Conservation (phyloP, 345 rosid genomes). For the Boechera stricta region DNA sequence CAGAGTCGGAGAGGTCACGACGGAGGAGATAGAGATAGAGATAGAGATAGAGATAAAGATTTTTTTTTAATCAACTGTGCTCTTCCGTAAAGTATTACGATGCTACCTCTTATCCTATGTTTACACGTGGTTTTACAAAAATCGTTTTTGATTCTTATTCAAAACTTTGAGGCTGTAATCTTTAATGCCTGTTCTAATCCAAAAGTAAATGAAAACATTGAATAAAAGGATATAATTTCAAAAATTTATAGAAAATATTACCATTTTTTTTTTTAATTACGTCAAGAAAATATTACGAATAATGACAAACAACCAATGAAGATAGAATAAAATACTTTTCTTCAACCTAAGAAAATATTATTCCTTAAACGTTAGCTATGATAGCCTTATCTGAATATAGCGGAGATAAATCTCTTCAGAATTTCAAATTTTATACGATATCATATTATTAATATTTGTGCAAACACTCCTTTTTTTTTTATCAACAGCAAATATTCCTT, state of each 20-base stretch:
- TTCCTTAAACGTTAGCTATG: too few species aligned
- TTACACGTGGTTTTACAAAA: constrained; percentile 34
- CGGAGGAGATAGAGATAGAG: constrained; percentile 21
- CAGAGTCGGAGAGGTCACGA: constrained; percentile 42
- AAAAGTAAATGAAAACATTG: background rate
- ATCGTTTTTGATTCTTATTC: background rate
- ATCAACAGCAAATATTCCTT: too few species aligned
- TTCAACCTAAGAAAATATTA: too few species aligned
- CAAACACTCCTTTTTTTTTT: too few species aligned
- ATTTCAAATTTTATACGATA: too few species aligned
- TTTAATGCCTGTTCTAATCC: constrained; percentile 4
- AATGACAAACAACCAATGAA: too few species aligned
- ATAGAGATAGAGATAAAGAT: background rate
- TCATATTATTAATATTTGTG: too few species aligned
- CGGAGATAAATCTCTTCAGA: too few species aligned
- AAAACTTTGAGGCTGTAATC: background rate
- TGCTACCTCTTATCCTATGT: background rate
- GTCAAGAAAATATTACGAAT: too few species aligned
- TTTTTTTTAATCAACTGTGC: background rate
- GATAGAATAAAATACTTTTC: too few species aligned
- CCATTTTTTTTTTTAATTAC: too few species aligned
- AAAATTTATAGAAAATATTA: background rate
- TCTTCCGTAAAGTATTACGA: constrained; percentile 17
- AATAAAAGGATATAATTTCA: background rate
- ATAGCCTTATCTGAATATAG: too few species aligned